Conservation (phyloP, 768 basidiomycete species). For the Psilocybe sp. region DNA sequence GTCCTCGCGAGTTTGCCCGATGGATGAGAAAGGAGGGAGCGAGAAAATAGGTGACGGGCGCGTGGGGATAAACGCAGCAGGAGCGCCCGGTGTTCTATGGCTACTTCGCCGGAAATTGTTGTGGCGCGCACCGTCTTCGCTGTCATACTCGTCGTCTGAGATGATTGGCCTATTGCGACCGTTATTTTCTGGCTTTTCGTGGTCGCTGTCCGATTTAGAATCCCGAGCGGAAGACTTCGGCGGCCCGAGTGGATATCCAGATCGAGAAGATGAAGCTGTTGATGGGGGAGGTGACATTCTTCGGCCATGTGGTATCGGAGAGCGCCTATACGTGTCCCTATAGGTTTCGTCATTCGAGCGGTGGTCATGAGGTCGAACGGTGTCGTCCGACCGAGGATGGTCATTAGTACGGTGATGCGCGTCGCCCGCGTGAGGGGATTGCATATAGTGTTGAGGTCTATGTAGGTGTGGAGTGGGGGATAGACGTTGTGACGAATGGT, state of each 20-base stretch:
- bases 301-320: not conserved
- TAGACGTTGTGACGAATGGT: constrained; percentile 8
- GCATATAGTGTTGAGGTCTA: not conserved
- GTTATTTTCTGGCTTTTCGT: constrained; percentile 30
- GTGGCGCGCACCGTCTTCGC: constrained; percentile 60
- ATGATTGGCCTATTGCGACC: constrained; percentile 26
- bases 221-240: constrained; percentile 26
- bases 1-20: constrained; percentile 35
- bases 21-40: constrained; percentile 42
- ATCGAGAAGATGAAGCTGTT: constrained; percentile 15
- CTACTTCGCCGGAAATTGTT: constrained; percentile 38
- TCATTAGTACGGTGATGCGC: too few species aligned
- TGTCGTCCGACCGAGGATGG: too few species aligned
- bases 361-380: too few species aligned
- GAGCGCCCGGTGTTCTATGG: constrained; percentile 20
- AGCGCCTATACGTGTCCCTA: not conserved
- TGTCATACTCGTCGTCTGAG: constrained; percentile 61
- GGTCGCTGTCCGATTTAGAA: constrained; percentile 37
- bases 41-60: constrained; percentile 28
- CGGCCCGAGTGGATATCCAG: constrained; percentile 11
- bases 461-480: not conserved
- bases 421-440: too few species aligned
- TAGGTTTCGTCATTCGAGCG: too few species aligned
- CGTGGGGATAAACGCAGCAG: constrained; percentile 31
- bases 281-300: constrained; percentile 15